Base-by-base conservation (phyloP, 2,329 filamentous ascomycete genomes). In the Paramyrothecium sp. region DNA sequence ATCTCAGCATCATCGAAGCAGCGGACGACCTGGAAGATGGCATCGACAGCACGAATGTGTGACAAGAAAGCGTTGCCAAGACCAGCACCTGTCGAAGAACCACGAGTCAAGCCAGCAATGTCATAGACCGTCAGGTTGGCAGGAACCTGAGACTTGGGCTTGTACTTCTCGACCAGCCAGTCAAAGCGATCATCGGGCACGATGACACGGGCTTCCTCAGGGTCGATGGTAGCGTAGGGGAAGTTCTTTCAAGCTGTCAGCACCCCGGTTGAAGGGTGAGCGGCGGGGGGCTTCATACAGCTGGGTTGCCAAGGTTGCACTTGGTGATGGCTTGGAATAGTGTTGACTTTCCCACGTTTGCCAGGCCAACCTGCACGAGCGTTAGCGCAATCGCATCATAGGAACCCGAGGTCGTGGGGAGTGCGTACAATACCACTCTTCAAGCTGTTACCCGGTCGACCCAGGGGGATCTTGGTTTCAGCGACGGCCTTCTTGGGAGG, bases 301-400 rank as follows among this genome's bases (percentile, higher is more conserved):
- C 95, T 69, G 96, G 96, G 82, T 98, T 99, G 80, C 96, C 95
- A 71, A 99, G 89, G 65, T 88, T 87, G 78, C 90, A 97, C 84
- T 97, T 98, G 74, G 95, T 99, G 79, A 99, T 97, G 73, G 95
- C 92, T 83, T 99, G 96, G 87, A 99, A 99, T 70, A 99, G 88
- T 34, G 96, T 99, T 65, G 95, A 99, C 83, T 99, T 99, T 78
- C 95, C 95, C 69, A 99, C 96, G 78, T 99, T 99, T 77, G 95
- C 95, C 71, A 99, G 88, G 80, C 95, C 95, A 78, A 99, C 92
- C 92, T 97, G 71, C 69, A 68, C 53, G 55, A 57, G 57, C 53
- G 58, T 71, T 67, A 72, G 69, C 26, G 26, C 26, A 58, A 56
- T 34, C 26, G 56, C 33, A 48, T 47, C 34, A 54, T 56, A 20